Evolutionary conservation across 257 asterid genomes (phyloP), one percentile per base, ranked within the genome.

Genomic region (Rubia yunnanensis): DNA sequence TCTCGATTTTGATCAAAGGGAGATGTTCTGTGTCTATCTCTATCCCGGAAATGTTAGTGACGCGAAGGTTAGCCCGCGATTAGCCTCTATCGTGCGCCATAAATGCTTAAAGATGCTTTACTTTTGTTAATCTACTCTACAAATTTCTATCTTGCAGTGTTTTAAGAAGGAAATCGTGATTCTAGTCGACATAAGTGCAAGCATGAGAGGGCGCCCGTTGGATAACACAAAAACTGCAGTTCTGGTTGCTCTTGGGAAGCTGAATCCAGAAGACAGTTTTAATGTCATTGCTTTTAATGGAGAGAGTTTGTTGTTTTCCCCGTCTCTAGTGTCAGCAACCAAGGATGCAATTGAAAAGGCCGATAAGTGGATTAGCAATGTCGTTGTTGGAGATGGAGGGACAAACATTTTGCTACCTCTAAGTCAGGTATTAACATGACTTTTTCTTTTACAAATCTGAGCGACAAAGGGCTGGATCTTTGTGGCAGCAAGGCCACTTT

Each of bases 371-470:
- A 82, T 86, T 70, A 57, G 13, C 67, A 60, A 22, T 48, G 82
- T 83, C 75, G 70, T 88, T 72, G 34, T 74, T 60, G 90, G 94
- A 27, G 82, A 79, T 64, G 95, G 94, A 4, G 79, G 86, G 62
- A 86, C 96, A 6, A 79, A 79, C 70, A 81, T 88, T 56, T 82
- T 78, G 55, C 61, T 68, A 60, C 87, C 98, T 56, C 73, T 88
- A 20, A 71, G 79, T 66, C 87, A 86, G 98, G 98, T 91, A 32
- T n/a, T n/a, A n/a, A n/a, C n/a, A n/a, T n/a, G n/a, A n/a, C n/a
- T n/a, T n/a, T n/a, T n/a, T n/a, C n/a, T n/a, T n/a, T n/a, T n/a
- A n/a, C n/a, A n/a, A n/a, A n/a, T n/a, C n/a, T n/a, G n/a, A n/a
- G n/a, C n/a, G n/a, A n/a, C n/a, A n/a, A n/a, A n/a, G n/a, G n/a